Evolutionary conservation across 768 basidiomycete genomes (phyloP), one percentile per base, ranked within the genome.

Genomic region (Suillus hirtellus): DNA sequence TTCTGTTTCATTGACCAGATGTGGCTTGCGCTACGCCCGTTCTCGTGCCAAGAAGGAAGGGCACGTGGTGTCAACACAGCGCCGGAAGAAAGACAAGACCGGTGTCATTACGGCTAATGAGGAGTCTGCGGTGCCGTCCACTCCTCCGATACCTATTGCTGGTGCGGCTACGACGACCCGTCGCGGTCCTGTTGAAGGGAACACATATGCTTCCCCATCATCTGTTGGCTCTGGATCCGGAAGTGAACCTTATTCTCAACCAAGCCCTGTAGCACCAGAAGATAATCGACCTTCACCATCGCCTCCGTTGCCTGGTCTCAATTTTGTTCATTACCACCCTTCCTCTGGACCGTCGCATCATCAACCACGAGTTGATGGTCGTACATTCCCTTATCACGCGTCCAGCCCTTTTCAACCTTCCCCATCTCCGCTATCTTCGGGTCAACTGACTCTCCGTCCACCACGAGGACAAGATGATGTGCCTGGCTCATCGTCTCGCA

Each of bases 41-140:
- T 91, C 91, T 60, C 86, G 90, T 70, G 93, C 93, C 63, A 95
- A 95, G 79, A 92, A 92, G 73, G 92, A 91, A 76, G 93, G 89
- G 19, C 80, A 84, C 68, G 77, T 78, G 64, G 77, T 77, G 19
- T 66, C 79, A 7, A 69, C 71, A 12, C 82, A 86, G 72, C 85
- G 89, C 43, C 81, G 86, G 63, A 89, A 90, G 75, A 76, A 76
- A 63, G 89, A 90, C 60, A 89, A 89, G 68, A 65, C 72, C 68
- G 56, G 66, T 63, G 61, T 69, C 68, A 67, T 68, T 14, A 31
- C 49, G 31, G 44, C 59, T 67, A 75, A 77, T 60, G 73, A 76
- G 60, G 73, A 76, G 50, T 37, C 24, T 58, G 24, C 40, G 56
- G 40, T 58, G 40, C 42, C 43, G 37, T 63, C 47, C 60, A 60